These are phyloP conservation scores for Mollisiaceae sp. DNA, from an alignment of 2,329 filamentous ascomycete genomes.

Conservation along the genomic window DNA sequence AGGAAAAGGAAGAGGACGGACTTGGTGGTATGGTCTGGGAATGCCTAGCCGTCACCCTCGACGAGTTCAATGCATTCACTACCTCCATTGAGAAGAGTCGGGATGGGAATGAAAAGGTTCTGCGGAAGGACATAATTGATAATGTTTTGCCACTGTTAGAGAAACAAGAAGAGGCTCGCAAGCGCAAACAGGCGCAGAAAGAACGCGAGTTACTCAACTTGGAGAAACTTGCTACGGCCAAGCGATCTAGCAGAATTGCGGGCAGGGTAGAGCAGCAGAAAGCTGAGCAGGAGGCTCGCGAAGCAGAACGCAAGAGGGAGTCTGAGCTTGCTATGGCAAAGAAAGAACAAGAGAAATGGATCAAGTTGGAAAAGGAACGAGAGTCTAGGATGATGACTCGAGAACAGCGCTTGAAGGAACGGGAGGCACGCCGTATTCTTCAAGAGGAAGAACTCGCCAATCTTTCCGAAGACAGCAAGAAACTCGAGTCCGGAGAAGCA, in stretches of 20 bases:
- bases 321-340: slow-evolving; percentile 68
- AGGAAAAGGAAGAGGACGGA: slow-evolving; percentile 60
- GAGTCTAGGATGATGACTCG: slow-evolving; percentile 82
- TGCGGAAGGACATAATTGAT: slow-evolving; percentile 73
- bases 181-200: slow-evolving; percentile 68
- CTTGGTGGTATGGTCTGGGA: slow-evolving; percentile 86
- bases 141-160: slow-evolving; percentile 86
- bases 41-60: slow-evolving; percentile 81
- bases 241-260: slow-evolving; percentile 89
- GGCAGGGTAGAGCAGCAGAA: slow-evolving; percentile 79
- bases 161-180: slow-evolving; percentile 75
- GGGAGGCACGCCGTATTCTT: slow-evolving; percentile 80
- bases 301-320: slow-evolving; percentile 70
- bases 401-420: slow-evolving; percentile 84
- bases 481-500: slow-evolving; percentile 56
- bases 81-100: slow-evolving; percentile 74
- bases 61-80: slow-evolving; percentile 77
- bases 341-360: slow-evolving; percentile 67
- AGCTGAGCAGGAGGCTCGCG: slow-evolving; percentile 71
- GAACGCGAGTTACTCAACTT: slow-evolving; percentile 81
- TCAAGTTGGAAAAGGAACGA: slow-evolving; percentile 71
- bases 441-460: slow-evolving; percentile 84
- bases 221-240: slow-evolving; percentile 89
- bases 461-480: slow-evolving; percentile 77
- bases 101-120: slow-evolving; percentile 82